A percentile compares a stretch with the other conserved stretches of the same genome.
phyloP scores from a whole-genome alignment of 164 flowering plant species.

The Magnolia changhungtana region DNA sequence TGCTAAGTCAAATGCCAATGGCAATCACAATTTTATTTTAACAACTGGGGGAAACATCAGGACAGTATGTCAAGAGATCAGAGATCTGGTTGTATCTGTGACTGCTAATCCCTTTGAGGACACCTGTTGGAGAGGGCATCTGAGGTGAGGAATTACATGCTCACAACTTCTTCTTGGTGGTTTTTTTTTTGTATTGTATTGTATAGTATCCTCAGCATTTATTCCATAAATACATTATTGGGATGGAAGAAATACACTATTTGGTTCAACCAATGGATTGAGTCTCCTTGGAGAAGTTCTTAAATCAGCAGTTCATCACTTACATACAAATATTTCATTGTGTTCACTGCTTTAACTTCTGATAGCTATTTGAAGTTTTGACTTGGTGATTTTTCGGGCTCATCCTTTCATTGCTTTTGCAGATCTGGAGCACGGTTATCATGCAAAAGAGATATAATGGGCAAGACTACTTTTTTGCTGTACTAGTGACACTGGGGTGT shows the following conservation, averaged over 20 bases:
- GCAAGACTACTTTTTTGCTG: conserved; percentile 71
- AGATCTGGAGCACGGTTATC: conserved; percentile 91
- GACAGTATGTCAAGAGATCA: background rate
- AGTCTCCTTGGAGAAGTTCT: background rate
- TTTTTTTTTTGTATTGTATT: background rate
- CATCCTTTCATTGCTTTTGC: conserved; percentile 17
- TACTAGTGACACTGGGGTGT: conserved; percentile 87
- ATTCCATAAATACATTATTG: too few species aligned
- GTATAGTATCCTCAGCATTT: background rate
- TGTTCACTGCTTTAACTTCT: background rate
- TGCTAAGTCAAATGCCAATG: too few species aligned
- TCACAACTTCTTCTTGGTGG: background rate
- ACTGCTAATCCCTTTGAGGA: background rate
- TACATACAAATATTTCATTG: background rate
- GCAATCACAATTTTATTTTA: too few species aligned
- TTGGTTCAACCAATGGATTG: background rate
- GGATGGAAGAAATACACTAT: background rate
- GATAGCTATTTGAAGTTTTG: background rate
- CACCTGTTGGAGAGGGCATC: background rate
- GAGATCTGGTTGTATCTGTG: background rate
- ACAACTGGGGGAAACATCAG: background rate
- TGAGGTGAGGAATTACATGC: background rate
- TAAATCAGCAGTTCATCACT: background rate
- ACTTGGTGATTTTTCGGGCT: background rate
- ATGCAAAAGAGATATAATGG: conserved; percentile 89